Evolutionary conservation across 1,139 yeast genomes (phyloP).

Genomic region (Trichomonascaceae sp.): DNA sequence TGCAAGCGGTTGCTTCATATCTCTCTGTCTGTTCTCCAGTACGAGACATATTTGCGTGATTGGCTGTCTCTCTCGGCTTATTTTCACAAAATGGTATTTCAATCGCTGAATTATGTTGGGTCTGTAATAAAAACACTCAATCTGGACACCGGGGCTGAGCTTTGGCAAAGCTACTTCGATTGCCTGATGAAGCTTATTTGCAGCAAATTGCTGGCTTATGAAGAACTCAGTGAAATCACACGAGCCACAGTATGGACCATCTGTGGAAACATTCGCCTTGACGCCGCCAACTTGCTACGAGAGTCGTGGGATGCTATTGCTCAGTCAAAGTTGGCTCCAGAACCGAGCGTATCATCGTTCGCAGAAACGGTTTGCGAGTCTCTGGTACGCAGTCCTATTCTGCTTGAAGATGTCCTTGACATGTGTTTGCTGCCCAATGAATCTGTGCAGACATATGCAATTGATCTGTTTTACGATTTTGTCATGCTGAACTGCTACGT

Average conservation of each 20-base stretch:
- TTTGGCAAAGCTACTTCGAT: slow-evolving; percentile 2
- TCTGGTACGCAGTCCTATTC: no score
- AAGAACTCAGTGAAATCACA: slow-evolving; percentile 37
- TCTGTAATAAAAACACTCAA: slow-evolving; percentile 36
- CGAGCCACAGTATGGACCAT: slow-evolving; percentile 10
- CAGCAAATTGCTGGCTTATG: slow-evolving; percentile 1
- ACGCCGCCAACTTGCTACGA: neutral
- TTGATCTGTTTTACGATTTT: neutral
- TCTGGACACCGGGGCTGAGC: slow-evolving; percentile 40
- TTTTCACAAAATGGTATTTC: slow-evolving; percentile 41
- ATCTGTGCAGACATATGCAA: neutral
- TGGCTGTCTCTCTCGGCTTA: slow-evolving; percentile 25
- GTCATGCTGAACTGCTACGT: neutral
- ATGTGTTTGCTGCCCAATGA: neutral
- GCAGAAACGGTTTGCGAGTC: neutral
- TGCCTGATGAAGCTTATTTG: slow-evolving; percentile 2
- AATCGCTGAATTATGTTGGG: slow-evolving; percentile 46
- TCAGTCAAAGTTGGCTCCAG: neutral
- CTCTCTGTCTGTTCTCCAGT: neutral
- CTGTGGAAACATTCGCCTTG: neutral
- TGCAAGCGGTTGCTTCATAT: neutral
- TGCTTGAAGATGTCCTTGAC: neutral
- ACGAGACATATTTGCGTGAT: slow-evolving; percentile 22
- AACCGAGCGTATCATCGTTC: neutral
- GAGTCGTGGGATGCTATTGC: neutral